Conservation (phyloP, 257 asterid genomes). For the Gentiana straminea region DNA sequence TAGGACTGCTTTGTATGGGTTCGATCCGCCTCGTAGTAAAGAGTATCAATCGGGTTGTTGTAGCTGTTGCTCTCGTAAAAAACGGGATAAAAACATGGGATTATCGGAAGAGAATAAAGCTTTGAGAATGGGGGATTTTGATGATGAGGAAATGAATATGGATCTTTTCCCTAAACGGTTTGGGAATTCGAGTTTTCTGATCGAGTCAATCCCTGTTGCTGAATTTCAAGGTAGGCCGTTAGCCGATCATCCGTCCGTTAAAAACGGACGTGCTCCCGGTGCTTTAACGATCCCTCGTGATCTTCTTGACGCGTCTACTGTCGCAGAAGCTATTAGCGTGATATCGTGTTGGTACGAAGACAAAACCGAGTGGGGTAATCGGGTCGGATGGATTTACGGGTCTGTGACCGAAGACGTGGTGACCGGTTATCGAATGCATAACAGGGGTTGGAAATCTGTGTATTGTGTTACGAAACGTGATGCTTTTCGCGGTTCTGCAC, state of each 20-base stretch:
- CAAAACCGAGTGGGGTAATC: conserved; percentile 64
- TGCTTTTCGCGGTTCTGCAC: conserved; percentile 74
- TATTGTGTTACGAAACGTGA: conserved; percentile 66
- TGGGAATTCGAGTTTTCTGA: conserved; percentile 51
- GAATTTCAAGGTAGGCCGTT: conserved; percentile 69
- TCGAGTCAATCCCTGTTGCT: conserved; percentile 63
- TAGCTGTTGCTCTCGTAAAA: conserved; percentile 37
- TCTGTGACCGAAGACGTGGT: conserved; percentile 72
- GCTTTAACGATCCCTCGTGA: conserved; percentile 59
- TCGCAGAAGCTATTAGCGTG: conserved; percentile 66
- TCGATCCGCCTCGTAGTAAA: conserved; percentile 65
- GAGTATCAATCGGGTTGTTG: conserved; percentile 37
- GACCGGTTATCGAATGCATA: conserved; percentile 69
- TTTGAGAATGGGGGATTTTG: conserved; percentile 49
- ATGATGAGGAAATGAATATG: conserved; percentile 49
- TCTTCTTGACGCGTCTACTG: conserved; percentile 56
- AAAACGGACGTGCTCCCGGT: conserved; percentile 60
- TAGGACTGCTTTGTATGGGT: conserved; percentile 57
- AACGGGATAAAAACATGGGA: conserved; percentile 5
- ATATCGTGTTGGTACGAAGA: conserved; percentile 76
- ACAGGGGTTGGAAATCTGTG: conserved; percentile 61
- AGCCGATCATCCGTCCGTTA: conserved; percentile 65
- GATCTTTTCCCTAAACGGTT: conserved; percentile 47
- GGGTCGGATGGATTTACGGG: conserved; percentile 72
- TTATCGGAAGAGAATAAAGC: conserved; percentile 45